A percentile compares a stretch with the other conserved stretches of the same genome.
phyloP scores from a whole-genome alignment of 306 rosid species.

The Vigna unguiculata region DNA sequence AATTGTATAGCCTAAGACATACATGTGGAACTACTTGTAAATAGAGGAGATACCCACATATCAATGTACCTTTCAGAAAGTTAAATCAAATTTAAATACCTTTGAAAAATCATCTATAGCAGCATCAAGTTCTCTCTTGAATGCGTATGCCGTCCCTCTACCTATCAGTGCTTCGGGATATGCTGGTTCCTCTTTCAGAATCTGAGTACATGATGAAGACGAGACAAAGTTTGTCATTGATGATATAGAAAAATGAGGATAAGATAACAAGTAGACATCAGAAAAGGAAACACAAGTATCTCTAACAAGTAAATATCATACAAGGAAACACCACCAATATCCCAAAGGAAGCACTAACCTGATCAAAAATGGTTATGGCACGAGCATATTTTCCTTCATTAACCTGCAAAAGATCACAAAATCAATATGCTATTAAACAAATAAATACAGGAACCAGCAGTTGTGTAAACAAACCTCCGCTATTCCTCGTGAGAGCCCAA shows the following conservation, averaged over 20 bases:
- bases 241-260: neutral
- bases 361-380: constrained; percentile 88
- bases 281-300: constrained; percentile 38
- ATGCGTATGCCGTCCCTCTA: constrained; percentile 95
- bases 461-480: constrained; percentile 73
- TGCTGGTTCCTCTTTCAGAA: constrained; percentile 84
- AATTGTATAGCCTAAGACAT: constrained; percentile 80
- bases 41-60: constrained; percentile 32
- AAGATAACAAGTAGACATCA: constrained; percentile 27
- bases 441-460: constrained; percentile 34
- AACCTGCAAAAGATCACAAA: constrained; percentile 63
- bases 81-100: constrained; percentile 54
- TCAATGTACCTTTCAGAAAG: constrained; percentile 34
- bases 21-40: constrained; percentile 27
- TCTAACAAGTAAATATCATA: constrained; percentile 6
- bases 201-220: constrained; percentile 56
- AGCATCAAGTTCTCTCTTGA: constrained; percentile 83
- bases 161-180: constrained; percentile 99
- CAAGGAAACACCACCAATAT: constrained; percentile 32
- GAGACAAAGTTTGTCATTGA: constrained; percentile 19
- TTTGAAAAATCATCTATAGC: constrained; percentile 94
- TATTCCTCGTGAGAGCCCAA: constrained; percentile 93
- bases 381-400: constrained; percentile 92
- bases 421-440: constrained; percentile 30
- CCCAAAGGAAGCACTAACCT: constrained; percentile 56